phyloP scores from a whole-genome alignment of 139 green algal genomes.

The Dunaliella primolecta region DNA sequence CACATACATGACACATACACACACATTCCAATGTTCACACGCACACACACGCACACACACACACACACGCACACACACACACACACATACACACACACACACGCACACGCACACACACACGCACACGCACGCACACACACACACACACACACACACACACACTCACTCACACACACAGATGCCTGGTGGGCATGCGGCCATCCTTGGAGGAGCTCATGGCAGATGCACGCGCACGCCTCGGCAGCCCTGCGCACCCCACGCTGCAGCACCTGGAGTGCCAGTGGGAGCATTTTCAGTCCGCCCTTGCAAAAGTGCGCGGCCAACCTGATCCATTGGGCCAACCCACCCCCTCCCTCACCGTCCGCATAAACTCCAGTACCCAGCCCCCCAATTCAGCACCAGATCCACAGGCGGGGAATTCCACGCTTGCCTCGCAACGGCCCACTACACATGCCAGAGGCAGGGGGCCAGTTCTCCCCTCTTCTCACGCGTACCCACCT shows the following conservation, averaged over 20 bases:
- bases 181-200: not conserved
- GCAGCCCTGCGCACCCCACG: not conserved
- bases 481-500: not conserved
- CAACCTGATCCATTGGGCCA: no score
- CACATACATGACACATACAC: no score
- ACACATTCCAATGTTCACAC: not conserved
- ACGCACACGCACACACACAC: slow-evolving; percentile 8
- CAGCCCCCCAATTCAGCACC: no score
- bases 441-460: no score
- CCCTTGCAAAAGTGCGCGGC: no score
- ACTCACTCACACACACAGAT: slow-evolving; percentile 3
- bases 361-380: no score
- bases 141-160: slow-evolving; percentile 14
- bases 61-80: slow-evolving; percentile 14
- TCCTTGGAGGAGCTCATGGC: not conserved
- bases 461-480: no score
- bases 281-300: not conserved
- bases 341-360: no score
- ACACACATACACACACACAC: slow-evolving; percentile 17
- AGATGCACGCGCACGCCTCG: not conserved
- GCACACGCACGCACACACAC: not conserved
- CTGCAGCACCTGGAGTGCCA: slow-evolving; percentile 17
- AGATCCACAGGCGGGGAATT: no score
- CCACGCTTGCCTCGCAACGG: no score
- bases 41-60: not conserved